These are phyloP conservation scores for Proliferodiscus dingleyae DNA, from an alignment of 2,329 filamentous ascomycete genomes.

Conservation along the genomic window DNA sequence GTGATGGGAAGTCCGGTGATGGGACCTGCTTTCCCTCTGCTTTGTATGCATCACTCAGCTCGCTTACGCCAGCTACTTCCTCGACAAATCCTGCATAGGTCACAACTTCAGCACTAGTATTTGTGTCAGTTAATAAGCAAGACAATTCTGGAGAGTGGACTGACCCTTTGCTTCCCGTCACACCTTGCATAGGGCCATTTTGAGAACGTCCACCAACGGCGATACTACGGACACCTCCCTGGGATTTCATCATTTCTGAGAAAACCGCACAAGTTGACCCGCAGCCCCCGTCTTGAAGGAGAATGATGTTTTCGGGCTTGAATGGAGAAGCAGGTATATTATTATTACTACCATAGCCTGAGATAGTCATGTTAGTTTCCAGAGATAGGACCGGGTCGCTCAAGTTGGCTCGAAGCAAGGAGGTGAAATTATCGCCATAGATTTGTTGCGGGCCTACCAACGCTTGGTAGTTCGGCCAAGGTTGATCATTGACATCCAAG, in stretches of 20 bases:
- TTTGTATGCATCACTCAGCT: background rate
- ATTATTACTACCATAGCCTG: conserved; percentile 24
- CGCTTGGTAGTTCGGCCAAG: conserved; percentile 6
- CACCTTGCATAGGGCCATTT: conserved; percentile 46
- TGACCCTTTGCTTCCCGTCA: conserved; percentile 51
- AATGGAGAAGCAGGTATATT: conserved; percentile 30
- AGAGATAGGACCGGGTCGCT: conserved; percentile 3
- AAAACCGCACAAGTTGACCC: conserved; percentile 55
- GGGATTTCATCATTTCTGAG: conserved; percentile 49
- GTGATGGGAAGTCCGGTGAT: background rate
- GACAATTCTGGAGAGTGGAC: background rate
- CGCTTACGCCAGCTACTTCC: background rate
- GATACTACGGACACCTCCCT: conserved; percentile 48
- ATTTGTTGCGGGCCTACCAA: conserved; percentile 12
- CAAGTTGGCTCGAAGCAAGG: conserved; percentile 4
- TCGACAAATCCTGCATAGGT: background rate
- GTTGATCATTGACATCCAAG: conserved; percentile 3
- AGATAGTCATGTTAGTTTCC: conserved; percentile 17
- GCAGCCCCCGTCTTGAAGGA: conserved; percentile 53
- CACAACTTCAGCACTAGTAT: conserved; percentile 32
- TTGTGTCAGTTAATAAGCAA: background rate
- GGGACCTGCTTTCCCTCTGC: background rate
- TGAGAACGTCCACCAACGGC: conserved; percentile 47
- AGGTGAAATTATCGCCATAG: conserved; percentile 13
- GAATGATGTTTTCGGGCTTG: conserved; percentile 34